phyloP scores from a whole-genome alignment of 2,329 filamentous ascomycete species.

The Fusarium globosum region DNA sequence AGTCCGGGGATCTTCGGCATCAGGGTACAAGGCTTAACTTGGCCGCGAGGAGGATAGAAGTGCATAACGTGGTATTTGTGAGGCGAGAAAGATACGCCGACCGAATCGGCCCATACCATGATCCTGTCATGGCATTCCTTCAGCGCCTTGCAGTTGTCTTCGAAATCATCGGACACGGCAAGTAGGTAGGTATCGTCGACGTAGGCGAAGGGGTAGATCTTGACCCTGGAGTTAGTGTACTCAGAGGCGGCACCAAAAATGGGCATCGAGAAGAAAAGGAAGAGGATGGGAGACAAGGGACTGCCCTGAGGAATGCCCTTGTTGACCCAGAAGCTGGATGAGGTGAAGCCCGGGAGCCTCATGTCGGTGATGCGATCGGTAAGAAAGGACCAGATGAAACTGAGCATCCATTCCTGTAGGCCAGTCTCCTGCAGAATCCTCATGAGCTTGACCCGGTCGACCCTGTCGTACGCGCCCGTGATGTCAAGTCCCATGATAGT shows the following conservation, averaged over 20 bases:
- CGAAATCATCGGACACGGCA: background rate
- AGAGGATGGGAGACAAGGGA: conserved; percentile 17
- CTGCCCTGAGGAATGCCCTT: conserved; percentile 31
- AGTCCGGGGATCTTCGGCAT: background rate
- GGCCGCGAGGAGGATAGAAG: background rate
- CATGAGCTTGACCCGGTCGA: background rate
- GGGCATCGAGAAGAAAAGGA: conserved; percentile 14
- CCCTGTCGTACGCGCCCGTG: conserved; percentile 10
- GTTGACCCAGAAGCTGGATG: background rate
- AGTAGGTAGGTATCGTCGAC: background rate
- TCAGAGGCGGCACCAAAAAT: background rate
- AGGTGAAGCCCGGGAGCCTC: background rate
- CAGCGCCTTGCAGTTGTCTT: background rate
- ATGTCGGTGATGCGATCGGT: background rate
- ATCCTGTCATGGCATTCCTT: conserved; percentile 6
- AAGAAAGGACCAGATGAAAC: conserved; percentile 15
- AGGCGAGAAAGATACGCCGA: conserved; percentile 8
- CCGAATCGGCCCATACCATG: background rate
- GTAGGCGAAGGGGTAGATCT: background rate
- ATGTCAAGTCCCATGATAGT: conserved; percentile 20
- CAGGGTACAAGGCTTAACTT: too few relatives aligned
- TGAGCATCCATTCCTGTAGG: conserved; percentile 1
- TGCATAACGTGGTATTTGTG: conserved; percentile 14
- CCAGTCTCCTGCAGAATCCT: background rate
- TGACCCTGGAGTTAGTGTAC: background rate